Conservation (phyloP, 352 stramenopile species). For the Pythium graminicola region DNA sequence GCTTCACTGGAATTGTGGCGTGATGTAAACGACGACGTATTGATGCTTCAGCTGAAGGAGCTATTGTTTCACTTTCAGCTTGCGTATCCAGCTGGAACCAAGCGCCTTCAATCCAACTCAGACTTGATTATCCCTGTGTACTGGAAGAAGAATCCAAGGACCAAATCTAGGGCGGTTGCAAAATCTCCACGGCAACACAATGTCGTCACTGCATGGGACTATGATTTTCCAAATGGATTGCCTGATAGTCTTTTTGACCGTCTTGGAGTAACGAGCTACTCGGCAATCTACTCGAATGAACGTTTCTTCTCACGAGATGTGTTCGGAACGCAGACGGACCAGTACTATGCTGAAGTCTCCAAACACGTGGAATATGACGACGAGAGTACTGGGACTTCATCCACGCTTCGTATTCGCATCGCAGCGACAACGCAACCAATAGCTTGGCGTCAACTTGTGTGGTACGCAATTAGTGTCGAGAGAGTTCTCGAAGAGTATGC, state of each 20-base stretch:
- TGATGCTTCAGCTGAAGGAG: not conserved
- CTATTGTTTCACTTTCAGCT: not conserved
- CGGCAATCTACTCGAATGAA: not conserved
- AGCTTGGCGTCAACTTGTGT: conserved; percentile 7
- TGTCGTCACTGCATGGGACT: conserved; percentile 13
- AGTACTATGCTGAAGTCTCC: not conserved
- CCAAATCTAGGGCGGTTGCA: no score
- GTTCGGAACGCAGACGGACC: not conserved
- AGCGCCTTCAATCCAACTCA: not conserved
- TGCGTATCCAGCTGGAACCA: not conserved
- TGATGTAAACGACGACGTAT: not conserved
- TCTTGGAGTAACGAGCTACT: conserved; percentile 11
- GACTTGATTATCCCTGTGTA: not conserved
- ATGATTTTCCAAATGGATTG: conserved; percentile 5
- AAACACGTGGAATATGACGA: not conserved
- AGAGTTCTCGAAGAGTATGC: conserved; percentile 2
- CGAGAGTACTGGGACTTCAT: not conserved
- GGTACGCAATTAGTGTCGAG: conserved; percentile 7
- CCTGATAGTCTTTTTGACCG: conserved; percentile 7
- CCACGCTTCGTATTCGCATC: not conserved
- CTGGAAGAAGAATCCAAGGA: not conserved
- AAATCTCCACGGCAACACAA: not conserved
- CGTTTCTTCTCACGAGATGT: not conserved
- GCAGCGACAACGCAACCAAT: not conserved
- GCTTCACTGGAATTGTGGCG: not conserved